Base-by-base conservation (phyloP, 2,329 filamentous ascomycete species). In the Alternaria atra region DNA sequence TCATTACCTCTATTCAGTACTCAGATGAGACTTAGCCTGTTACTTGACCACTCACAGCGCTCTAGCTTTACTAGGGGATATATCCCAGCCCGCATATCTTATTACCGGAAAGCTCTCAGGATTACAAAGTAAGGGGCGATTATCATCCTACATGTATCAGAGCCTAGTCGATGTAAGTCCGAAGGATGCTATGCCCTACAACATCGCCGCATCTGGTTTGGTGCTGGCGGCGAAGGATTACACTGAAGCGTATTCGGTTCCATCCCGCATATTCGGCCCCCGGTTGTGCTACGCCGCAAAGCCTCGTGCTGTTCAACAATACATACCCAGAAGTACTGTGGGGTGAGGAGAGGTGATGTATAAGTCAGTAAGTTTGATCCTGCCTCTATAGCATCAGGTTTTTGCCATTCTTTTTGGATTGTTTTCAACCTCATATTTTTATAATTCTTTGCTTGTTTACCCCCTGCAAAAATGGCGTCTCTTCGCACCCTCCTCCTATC, bases 171-270 rank as follows among this genome's bases (percentile, higher is more conserved):
- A 32, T 55, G 23, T 15, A 20, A 37, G 30, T 29, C 6, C 23
- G 29, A 32, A 46, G 52, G 52, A 55, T 55, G 15, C n/a, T 25
- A 8, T 39, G n/a, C 52, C 51, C 12, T 50, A 54, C 48, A 17
- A 30, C 1, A 12, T 42, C 30, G 7, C 55, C 25, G 34, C 10
- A 35, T 55, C 13, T 39, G 39, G 59, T 13, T 25, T 51, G n/a
- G 46, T 48, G 20, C 23, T 23, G 25, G 20, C 37, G 59, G 44
- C 55, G 50, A 17, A 52, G 59, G n/a, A 48, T 32, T 51, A 50
- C 46, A 58, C 58, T 52, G 52, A 52, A 47, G 47, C 47, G 13
- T 46, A 13, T 29, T 60, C 27, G 47, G 52, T 51, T 34, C 46
- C 52, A 52, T 52, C 52, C 40, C 32, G 29, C 52, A 47, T 29